Evolutionary conservation across 805 yeast species (phyloP), one percentile per base, ranked within the genome.

Genomic region (Teunomyces lycoperdinae): DNA sequence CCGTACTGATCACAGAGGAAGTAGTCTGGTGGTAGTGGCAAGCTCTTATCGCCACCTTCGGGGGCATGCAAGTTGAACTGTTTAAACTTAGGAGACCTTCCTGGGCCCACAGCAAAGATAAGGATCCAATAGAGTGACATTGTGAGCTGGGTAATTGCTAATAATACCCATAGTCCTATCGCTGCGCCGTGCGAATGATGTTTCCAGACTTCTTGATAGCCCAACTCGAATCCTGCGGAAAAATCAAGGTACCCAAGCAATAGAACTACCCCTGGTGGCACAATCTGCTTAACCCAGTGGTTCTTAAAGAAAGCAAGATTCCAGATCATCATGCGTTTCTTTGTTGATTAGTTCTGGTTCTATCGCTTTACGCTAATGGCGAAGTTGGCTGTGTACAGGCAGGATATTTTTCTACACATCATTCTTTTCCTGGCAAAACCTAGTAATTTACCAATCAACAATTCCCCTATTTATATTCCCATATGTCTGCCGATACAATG

Each of bases 1-100:
- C 98, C 97, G 48, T 78, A 73, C 8, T 67, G 69, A 61, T 87
- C 90, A 61, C 96, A 87, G 13, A 76, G 60, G 60, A 89, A 91
- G 20, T 75, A 67, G 1, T 64, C 71, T 0, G 95, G 94, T 1
- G 83, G 75, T 0, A 62, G 59, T 2, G 67, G 62, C 8, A 70
- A 58, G 5, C 46, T 52, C 6, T 46, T 47, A 16, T 47, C 38
- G 33, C 32, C 38, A 32, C 32, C 43, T 4, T 45, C 35, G 5
- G 29, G 44, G 4, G 46, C 52, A 16, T 48, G 53, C 9, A 47
- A 43, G 9, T 47, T 51, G 49, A 63, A 63, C 29, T 70, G 33
- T 50, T 69, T 61, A 46, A 61, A 69, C 4, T 61, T 55, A 0
- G 77, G 74, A 1, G 68, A 44, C 2, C 42, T 56, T 0, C 94